Evolutionary conservation across 371 early-diverging fungal genomes (phyloP).

Genomic region (Mycotypha africana): DNA sequence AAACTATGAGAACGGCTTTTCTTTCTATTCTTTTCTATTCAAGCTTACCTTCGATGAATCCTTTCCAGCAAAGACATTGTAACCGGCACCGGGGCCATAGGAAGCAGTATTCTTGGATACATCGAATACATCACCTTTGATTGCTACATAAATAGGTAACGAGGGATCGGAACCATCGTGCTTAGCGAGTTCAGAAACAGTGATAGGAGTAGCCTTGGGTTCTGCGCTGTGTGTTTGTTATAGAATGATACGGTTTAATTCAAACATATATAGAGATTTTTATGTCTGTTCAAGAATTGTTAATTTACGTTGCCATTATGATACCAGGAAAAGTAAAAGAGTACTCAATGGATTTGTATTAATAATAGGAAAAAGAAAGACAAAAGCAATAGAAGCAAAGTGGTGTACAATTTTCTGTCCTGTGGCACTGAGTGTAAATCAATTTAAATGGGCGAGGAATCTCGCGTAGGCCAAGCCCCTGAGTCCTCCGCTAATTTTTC

Average conservation of each 20-base stretch:
- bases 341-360: too few species aligned
- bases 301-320: constrained; percentile 20
- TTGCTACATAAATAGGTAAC: constrained; percentile 74
- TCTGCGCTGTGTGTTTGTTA: constrained; percentile 41
- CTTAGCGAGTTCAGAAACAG: constrained; percentile 60
- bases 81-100: constrained; percentile 67
- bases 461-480: too few species aligned
- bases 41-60: constrained; percentile 72
- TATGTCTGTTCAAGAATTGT: background rate
- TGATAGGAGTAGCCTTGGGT: constrained; percentile 48
- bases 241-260: background rate
- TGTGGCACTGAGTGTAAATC: too few species aligned
- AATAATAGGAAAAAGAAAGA: too few species aligned
- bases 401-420: too few species aligned
- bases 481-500: too few species aligned
- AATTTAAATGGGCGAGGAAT: too few species aligned
- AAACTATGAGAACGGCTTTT: background rate
- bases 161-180: constrained; percentile 66
- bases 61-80: constrained; percentile 74
- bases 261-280: background rate
- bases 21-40: background rate
- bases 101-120: constrained; percentile 61
- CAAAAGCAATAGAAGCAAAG: too few species aligned
- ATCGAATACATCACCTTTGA: constrained; percentile 81
- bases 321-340: too few species aligned